phyloP scores from a whole-genome alignment of 2,329 filamentous ascomycete species.

The Hysterium pulicare region DNA sequence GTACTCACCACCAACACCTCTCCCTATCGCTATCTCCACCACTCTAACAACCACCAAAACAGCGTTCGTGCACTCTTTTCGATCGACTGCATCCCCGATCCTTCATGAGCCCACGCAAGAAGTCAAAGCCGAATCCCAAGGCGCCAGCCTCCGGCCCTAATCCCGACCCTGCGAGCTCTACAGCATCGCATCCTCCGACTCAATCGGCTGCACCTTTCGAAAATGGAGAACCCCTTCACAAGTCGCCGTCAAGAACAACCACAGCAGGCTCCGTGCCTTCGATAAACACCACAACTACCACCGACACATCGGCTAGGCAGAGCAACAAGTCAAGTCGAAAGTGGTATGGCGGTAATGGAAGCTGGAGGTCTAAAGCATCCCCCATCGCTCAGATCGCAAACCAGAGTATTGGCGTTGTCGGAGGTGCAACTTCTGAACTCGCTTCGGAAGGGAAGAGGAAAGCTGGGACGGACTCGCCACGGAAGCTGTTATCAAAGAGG shows the following conservation, averaged over 20 bases:
- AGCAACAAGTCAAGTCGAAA: slow-evolving; percentile 26
- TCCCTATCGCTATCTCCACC: not conserved
- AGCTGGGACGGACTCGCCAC: slow-evolving; percentile 25
- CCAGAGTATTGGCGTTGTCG: slow-evolving; percentile 45
- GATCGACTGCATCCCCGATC: slow-evolving; percentile 5
- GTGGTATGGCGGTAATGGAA: slow-evolving; percentile 44
- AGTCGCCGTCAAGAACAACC: slow-evolving; percentile 12
- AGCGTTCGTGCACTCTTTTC: slow-evolving; percentile 6
- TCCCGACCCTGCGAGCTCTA: slow-evolving; percentile 9
- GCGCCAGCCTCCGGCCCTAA: slow-evolving; percentile 18
- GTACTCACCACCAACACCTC: not conserved
- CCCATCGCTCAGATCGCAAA: slow-evolving; percentile 45
- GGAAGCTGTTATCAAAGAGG: slow-evolving; percentile 41
- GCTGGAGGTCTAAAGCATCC: slow-evolving; percentile 46
- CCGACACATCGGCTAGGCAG: slow-evolving; percentile 14
- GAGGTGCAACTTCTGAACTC: slow-evolving; percentile 42
- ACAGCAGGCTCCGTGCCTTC: slow-evolving; percentile 11
- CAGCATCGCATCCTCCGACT: slow-evolving; percentile 9
- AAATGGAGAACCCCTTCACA: slow-evolving; percentile 15
- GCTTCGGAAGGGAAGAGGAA: slow-evolving; percentile 28
- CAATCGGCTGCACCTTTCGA: slow-evolving; percentile 9
- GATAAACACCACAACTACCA: slow-evolving; percentile 13
- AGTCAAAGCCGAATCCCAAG: slow-evolving; percentile 38
- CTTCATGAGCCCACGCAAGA: slow-evolving; percentile 41
- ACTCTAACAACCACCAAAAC: not conserved